phyloP scores from a whole-genome alignment of 257 asterid species.

The Nicotiana otophora region DNA sequence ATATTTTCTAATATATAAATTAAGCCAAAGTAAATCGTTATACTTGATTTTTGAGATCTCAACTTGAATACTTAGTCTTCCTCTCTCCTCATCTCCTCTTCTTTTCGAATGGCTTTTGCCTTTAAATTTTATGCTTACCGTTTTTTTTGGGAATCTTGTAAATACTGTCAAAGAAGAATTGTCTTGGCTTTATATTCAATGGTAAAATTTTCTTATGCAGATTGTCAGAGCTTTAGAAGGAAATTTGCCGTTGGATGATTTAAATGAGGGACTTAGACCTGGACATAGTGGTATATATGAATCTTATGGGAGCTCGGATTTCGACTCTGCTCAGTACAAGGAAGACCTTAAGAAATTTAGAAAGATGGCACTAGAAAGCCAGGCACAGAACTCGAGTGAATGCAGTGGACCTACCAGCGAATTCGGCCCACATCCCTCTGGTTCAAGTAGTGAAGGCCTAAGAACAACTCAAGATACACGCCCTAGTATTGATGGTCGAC shows the following conservation, averaged over 20 bases:
- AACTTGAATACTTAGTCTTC: not conserved
- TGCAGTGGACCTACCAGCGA: constrained; percentile 71
- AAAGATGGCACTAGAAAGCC: constrained; percentile 65
- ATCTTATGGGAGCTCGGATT: constrained; percentile 56
- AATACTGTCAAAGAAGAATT: not conserved
- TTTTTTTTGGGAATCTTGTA: not conserved
- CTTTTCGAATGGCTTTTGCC: not conserved
- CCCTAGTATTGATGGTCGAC: constrained; percentile 8
- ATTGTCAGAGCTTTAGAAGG: constrained; percentile 68
- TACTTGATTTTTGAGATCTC: not conserved
- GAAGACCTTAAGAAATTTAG: constrained; percentile 71
- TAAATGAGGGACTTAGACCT: constrained; percentile 42
- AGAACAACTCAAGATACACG: constrained; percentile 23
- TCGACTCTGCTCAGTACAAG: constrained; percentile 55
- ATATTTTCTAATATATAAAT: not conserved
- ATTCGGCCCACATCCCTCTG: constrained; percentile 55
- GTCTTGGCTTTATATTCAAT: not conserved
- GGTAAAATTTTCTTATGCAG: constrained; percentile 26
- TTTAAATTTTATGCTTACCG: not conserved
- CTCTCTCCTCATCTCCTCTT: not conserved
- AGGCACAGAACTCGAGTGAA: constrained; percentile 46
- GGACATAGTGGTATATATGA: constrained; percentile 35
- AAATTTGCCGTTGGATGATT: constrained; percentile 42
- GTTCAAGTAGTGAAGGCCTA: constrained; percentile 58
- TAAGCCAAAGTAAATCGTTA: not conserved